Conservation (phyloP, 108 stramenopile genomes). For the Thalassiosira profunda region DNA sequence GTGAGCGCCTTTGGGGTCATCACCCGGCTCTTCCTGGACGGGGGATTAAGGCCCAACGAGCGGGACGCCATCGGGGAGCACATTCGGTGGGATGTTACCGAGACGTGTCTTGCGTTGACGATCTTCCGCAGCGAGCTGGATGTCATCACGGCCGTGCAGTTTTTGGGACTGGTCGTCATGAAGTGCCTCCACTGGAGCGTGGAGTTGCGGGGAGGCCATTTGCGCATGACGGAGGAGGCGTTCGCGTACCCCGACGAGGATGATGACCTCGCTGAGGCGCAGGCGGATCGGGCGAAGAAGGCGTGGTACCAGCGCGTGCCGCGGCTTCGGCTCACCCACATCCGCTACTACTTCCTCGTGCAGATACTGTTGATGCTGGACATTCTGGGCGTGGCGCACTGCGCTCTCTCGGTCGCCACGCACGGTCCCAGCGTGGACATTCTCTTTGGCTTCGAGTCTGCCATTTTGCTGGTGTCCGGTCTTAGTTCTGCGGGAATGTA, state of each 20-base stretch:
- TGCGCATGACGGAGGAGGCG: slow-evolving; percentile 91
- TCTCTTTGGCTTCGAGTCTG: slow-evolving; percentile 95
- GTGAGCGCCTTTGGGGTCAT: slow-evolving; percentile 64
- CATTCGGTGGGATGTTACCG: slow-evolving; percentile 96
- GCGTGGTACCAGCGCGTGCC: slow-evolving; percentile 50
- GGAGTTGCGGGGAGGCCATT: slow-evolving; percentile 88
- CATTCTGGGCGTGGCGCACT: slow-evolving; percentile 60
- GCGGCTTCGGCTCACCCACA: slow-evolving; percentile 42
- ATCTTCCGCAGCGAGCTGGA: slow-evolving; percentile 96
- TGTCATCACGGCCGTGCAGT: slow-evolving; percentile 77
- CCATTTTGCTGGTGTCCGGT: slow-evolving; percentile 86
- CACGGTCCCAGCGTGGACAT: slow-evolving; percentile 89
- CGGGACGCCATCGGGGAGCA: slow-evolving; percentile 93
- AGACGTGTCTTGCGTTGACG: slow-evolving; percentile 98
- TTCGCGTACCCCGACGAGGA: slow-evolving; percentile 44
- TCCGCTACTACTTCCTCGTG: slow-evolving; percentile 64
- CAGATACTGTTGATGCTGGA: slow-evolving; percentile 65
- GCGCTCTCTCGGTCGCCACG: slow-evolving; percentile 56
- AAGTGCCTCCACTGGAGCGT: slow-evolving; percentile 97
- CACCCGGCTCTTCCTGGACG: slow-evolving; percentile 71
- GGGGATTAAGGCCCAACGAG: slow-evolving; percentile 88
- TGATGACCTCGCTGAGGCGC: slow-evolving; percentile 3
- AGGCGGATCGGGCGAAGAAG: slow-evolving; percentile 13
- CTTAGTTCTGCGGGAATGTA: slow-evolving; percentile 74
- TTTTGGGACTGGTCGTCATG: slow-evolving; percentile 84